A percentile compares a stretch with the other conserved stretches of the same genome.
phyloP scores from a whole-genome alignment of 768 basidiomycete species.

The Phylloporus arenicola region DNA sequence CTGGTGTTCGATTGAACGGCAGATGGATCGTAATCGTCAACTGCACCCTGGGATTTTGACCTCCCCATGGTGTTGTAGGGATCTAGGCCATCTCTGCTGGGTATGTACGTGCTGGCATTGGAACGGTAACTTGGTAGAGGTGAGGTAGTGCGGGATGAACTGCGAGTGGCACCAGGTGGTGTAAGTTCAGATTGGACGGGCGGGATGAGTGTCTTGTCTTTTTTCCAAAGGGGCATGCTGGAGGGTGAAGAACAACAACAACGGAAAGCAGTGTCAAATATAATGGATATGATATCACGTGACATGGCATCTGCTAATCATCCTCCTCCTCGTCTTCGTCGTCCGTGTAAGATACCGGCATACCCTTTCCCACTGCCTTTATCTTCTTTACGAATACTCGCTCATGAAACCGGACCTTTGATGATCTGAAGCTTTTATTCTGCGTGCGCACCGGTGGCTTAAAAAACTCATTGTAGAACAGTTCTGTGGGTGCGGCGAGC shows the following conservation, averaged over 20 bases:
- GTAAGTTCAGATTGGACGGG: conserved; percentile 44
- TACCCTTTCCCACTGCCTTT: conserved; percentile 62
- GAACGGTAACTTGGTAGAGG: conserved; percentile 44
- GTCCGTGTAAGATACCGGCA: conserved; percentile 43
- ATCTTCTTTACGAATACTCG: conserved; percentile 80
- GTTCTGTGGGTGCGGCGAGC: conserved; percentile 37
- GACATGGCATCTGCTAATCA: conserved; percentile 26
- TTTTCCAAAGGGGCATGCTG: conserved; percentile 46
- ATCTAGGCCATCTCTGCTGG: conserved; percentile 62
- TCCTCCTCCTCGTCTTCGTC: conserved; percentile 37
- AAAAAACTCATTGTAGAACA: conserved; percentile 78
- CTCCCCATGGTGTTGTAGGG: conserved; percentile 36
- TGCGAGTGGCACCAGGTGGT: conserved; percentile 21
- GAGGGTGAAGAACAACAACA: too few relatives aligned
- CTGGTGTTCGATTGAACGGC: conserved; percentile 1
- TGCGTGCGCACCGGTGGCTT: conserved; percentile 44
- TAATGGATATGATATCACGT: conserved; percentile 6
- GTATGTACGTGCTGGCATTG: conserved; percentile 56
- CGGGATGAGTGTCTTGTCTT: conserved; percentile 60
- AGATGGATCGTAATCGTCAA: conserved; percentile 23
- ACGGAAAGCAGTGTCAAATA: background rate
- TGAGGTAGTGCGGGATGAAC: conserved; percentile 32
- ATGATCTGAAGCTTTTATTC: conserved; percentile 17
- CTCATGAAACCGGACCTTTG: conserved; percentile 73
- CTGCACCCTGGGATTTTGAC: conserved; percentile 22